These are phyloP conservation scores for Glycine soja DNA, from an alignment of 306 rosid genomes.

Conservation along the genomic window DNA sequence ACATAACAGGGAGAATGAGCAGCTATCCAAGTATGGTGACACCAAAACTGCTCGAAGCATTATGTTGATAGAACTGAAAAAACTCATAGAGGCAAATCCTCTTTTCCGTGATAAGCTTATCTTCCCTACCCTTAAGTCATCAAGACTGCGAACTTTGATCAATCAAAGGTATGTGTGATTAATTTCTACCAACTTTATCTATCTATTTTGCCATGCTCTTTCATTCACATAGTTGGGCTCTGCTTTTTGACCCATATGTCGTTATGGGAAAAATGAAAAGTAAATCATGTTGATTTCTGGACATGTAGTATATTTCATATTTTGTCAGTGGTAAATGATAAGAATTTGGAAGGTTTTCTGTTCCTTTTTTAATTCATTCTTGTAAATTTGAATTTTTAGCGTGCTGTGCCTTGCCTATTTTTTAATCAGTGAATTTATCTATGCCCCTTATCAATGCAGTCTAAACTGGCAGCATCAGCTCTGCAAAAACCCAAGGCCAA, in stretches of 20 bases:
- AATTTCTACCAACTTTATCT: slow-evolving; percentile 18
- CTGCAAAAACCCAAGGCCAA: slow-evolving; percentile 77
- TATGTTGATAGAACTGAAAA: slow-evolving; percentile 86
- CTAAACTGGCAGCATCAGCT: slow-evolving; percentile 96
- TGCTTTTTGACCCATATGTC: slow-evolving; percentile 14
- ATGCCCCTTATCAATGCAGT: slow-evolving; percentile 59
- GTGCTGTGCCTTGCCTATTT: slow-evolving; percentile 15
- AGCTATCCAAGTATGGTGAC: slow-evolving; percentile 87
- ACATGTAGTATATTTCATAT: neutral
- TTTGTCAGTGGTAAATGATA: slow-evolving; percentile 22
- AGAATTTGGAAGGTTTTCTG: slow-evolving; percentile 18
- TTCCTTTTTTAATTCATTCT: neutral
- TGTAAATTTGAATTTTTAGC: slow-evolving; percentile 27
- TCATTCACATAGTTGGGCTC: neutral
- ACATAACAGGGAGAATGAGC: slow-evolving; percentile 80
- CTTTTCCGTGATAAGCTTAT: slow-evolving; percentile 82
- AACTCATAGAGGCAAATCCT: slow-evolving; percentile 84
- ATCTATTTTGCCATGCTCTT: neutral
- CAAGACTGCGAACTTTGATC: slow-evolving; percentile 79
- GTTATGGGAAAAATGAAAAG: neutral
- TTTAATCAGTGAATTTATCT: slow-evolving; percentile 16
- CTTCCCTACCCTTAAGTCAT: slow-evolving; percentile 76
- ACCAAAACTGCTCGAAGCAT: slow-evolving; percentile 84
- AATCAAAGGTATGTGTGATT: slow-evolving; percentile 74
- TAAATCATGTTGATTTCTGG: slow-evolving; percentile 5